Evolutionary conservation across 257 asterid species (phyloP), one percentile per base, ranked within the genome.

Genomic region (Vinca minor): DNA sequence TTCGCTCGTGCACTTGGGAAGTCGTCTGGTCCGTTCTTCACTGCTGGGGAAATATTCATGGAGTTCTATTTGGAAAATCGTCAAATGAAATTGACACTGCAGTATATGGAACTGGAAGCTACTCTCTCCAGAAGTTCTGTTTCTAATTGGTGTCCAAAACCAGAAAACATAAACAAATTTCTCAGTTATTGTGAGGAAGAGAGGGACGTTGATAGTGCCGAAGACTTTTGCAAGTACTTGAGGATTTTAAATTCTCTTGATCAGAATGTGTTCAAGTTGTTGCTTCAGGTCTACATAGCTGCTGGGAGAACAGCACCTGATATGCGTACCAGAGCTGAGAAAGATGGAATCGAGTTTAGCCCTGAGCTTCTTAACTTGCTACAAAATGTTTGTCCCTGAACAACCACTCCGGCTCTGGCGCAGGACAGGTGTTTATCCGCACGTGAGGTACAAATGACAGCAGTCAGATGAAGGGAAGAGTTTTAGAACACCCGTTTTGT

Each of bases 21-120:
- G 65, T 78, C 89, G 5, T 4, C 44, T 13, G 91, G 95, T 5
- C 94, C 87, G 62, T 77, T 86, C 76, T 74, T 70, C 79, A 38
- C 11, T 25, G 59, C 82, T 5, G 74, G 83, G 82, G 95, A 88
- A 48, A 71, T 76, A 66, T 77, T 88, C 64, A 76, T 82, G 78
- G 25, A 36, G 20, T 88, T 38, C 78, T 79, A 59, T 77, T 58
- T 86, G 76, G 70, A 69, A 32, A 80, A 80, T 28, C 31, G 41
- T 54, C 72, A 72, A 46, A 66, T 76, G 15, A 60, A 71, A 69
- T 58, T 41, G 54, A 89, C 95, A 28, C 59, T 85, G 72, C 59
- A 68, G 70, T 64, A 78, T 70, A 38, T 86, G 83, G 81, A 81
- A 52, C n/a, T n/a, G n/a, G n/a, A n/a, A n/a, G 80, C 66, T 63